Base-by-base conservation (phyloP, 1,284 basidiomycete genomes). In the Ustilago trichophora region DNA sequence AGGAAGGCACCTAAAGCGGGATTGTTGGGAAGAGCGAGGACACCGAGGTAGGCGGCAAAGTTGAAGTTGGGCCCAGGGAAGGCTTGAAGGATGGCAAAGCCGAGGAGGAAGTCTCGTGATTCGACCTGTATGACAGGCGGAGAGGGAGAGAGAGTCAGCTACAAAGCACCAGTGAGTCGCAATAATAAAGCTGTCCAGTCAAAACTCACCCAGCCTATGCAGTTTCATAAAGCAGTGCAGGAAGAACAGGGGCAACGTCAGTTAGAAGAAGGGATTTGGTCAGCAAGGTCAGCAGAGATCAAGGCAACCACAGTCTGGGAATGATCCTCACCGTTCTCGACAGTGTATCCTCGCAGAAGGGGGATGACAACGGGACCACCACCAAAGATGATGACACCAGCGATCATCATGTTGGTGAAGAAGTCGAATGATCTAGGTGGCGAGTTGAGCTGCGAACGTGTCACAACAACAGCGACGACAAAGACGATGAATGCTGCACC, bases 321-420 rank as follows among this genome's bases (percentile, higher is more conserved):
- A n/a, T n/a, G 19, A 5, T 19, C 13, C 45, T 32, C 37, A 64
- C 82, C 86, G 15, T 84, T 84, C 11, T 84, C 83, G n/a, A 87
- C 86, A 3, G 85, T 85, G 71, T 87, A 88, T 48, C 84, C 84
- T 16, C 85, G 82, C 11, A 87, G 80, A 4, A 87, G 82, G 2
- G 87, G 87, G 56, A 87, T 85, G 27, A 87, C 86, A 7, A 87
- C 87, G 0, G 87, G 87, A 13, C 87, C 87, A 9, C 87, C 87
- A 16, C 87, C 87, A 69, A 87, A 87, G 57, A 87, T 86, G 75
- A 87, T 85, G 9, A 85, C 84, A 5, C 85, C 84, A 2, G 84
- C 84, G 19, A 85, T 73, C 44, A 84, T 65, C 79, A 85, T 82
- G 62, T 84, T 85, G n/a, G 77, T 81, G 71, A 84, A 83, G 63